Base-by-base conservation (phyloP, 1,284 basidiomycete species). In the Naganishia sp. region DNA sequence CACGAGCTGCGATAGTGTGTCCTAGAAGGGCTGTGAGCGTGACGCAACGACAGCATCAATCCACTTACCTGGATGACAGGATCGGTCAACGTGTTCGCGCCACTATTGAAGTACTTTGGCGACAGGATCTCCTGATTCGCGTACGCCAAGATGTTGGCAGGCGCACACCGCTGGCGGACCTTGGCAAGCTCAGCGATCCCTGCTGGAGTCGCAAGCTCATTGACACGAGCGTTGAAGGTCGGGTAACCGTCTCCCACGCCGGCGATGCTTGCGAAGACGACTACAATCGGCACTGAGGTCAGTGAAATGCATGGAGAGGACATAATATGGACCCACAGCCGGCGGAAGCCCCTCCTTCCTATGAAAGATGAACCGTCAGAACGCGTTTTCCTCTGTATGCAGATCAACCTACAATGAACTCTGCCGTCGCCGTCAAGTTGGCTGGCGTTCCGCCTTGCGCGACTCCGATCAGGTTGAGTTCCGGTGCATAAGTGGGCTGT, bases 211-310 rank as follows among this genome's bases (percentile, higher is more conserved):
- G 56, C 56, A 31, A 59, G 56, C 31, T 48, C 18, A 21, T 49
- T 39, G 3, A 59, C 33, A 33, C 56, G 56, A 7, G 56, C 28
- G n/a, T 59, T 59, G n/a, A 59, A 59, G 33, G 18, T 31, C 10
- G 56, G 56, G 31, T 59, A 59, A 9, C 45, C 56, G 31, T 59
- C 56, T 7, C 45, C 28, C 2, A 59, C 56, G 9, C 56, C 56
- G 9, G 56, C 56, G 56, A 59, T 59, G 36, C 56, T 59, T 28
- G 56, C 56, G 28, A 59, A 59, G 2, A 59, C 56, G 45, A 59
- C 56, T 59, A 25, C 6, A n/a, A 36, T n/a, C 6, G 21, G 13
- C 31, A 18, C 1, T 6, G 10, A 3, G 23, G 16, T 44, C 43
- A 46, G 43, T 18, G 7, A 11, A 5, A 13, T 16, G 39, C 11